Conservation (phyloP, 495 filamentous ascomycete species). For the Neurospora pannonica region DNA sequence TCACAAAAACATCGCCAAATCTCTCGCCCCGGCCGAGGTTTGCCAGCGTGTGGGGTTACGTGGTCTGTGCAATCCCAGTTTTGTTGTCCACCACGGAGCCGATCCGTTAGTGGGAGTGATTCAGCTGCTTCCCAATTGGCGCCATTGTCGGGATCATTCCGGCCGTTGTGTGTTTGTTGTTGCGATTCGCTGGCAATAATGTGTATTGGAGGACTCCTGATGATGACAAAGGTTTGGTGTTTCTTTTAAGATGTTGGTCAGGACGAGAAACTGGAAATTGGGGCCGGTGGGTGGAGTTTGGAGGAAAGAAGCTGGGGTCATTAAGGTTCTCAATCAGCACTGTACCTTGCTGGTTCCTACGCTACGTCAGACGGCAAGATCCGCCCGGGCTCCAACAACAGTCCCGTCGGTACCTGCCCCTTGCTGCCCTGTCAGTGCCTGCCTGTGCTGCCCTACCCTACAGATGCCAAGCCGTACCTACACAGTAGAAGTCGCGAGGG, state of each 20-base stretch:
- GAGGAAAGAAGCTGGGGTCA: background rate
- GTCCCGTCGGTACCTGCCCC: background rate
- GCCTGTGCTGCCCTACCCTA: background rate
- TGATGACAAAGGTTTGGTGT: background rate
- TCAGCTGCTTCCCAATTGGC: background rate
- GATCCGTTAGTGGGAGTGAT: background rate
- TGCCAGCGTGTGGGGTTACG: background rate
- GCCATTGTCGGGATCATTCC: background rate
- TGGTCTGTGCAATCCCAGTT: background rate
- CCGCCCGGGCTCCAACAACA: background rate
- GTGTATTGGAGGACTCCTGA: background rate
- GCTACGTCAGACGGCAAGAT: background rate
- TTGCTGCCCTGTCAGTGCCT: background rate
- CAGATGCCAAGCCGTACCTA: background rate
- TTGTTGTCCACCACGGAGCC: background rate
- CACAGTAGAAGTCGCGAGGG: background rate
- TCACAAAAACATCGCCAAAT: background rate
- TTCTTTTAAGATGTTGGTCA: background rate
- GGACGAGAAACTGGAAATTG: background rate
- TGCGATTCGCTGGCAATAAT: background rate
- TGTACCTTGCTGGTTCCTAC: background rate
- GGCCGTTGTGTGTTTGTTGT: background rate
- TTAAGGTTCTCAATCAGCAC: background rate
- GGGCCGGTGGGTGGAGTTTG: background rate
- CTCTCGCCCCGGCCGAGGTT: background rate